phyloP scores from a whole-genome alignment of 2,329 filamentous ascomycete genomes.

The Aspergillus sp. region DNA sequence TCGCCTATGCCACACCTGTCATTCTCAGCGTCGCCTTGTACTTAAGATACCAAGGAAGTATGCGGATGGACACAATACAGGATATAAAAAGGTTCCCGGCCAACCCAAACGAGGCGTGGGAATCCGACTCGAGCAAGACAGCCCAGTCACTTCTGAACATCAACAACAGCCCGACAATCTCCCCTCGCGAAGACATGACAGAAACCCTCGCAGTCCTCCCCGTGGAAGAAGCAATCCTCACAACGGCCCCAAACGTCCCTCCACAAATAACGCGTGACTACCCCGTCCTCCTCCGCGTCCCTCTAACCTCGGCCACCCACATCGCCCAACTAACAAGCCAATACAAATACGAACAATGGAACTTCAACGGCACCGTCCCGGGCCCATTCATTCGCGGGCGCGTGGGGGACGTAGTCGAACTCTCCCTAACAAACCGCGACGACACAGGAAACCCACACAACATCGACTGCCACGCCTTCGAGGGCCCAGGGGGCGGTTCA shows the following conservation, averaged over 20 bases:
- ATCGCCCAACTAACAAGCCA: conserved; percentile 31
- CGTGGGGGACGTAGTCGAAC: conserved; percentile 21
- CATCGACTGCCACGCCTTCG: conserved; percentile 37
- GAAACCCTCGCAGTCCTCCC: not conserved
- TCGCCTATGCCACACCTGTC: not conserved
- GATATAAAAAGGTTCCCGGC: not conserved
- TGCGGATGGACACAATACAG: not conserved
- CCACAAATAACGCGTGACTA: not conserved
- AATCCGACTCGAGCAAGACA: not conserved
- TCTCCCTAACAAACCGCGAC: conserved; percentile 34
- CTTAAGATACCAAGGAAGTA: not conserved
- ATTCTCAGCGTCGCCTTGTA: not conserved
- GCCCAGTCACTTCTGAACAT: not conserved
- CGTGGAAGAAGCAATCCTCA: not conserved
- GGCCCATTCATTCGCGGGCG: conserved; percentile 39
- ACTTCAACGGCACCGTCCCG: conserved; percentile 35
- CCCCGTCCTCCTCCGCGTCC: conserved; percentile 13
- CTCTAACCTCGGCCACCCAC: conserved; percentile 28
- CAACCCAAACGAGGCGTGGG: not conserved
- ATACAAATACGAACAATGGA: conserved; percentile 40
- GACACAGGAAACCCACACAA: conserved; percentile 37
- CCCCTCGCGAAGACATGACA: not conserved
- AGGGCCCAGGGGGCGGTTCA: conserved; percentile 34
- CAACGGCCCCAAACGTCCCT: not conserved
- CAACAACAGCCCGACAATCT: not conserved